These are phyloP conservation scores for Balamuthia mandrillaris DNA, from an alignment of 208 protist genomes.

Conservation along the genomic window DNA sequence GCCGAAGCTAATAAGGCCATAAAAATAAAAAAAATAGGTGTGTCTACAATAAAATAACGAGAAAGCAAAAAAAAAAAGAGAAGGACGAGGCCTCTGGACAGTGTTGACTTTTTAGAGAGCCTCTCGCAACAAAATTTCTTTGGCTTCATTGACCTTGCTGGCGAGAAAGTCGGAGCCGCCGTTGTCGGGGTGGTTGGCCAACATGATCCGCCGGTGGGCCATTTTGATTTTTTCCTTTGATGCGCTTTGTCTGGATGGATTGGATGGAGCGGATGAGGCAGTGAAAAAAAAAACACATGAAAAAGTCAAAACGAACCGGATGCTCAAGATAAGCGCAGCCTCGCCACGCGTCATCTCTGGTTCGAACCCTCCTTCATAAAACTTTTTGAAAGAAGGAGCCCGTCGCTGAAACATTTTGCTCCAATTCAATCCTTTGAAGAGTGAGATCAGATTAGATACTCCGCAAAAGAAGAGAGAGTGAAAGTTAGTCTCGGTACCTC, in stretches of 20 bases:
- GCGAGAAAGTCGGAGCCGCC: constrained; percentile 68
- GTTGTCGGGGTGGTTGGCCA: constrained; percentile 67
- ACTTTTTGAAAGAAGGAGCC: not conserved
- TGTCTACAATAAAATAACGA: no score
- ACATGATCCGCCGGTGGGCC: constrained; percentile 57
- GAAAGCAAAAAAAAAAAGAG: no score
- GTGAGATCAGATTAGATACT: not conserved
- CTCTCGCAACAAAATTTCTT: not conserved
- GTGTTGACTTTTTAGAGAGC: no score
- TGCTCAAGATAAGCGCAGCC: constrained; percentile 59
- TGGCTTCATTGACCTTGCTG: constrained; percentile 33
- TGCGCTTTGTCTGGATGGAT: not conserved
- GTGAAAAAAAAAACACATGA: not conserved
- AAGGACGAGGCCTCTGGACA: no score
- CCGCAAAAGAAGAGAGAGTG: no score
- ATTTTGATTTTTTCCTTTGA: constrained; percentile 46
- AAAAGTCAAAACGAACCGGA: constrained; percentile 36
- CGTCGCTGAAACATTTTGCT: not conserved
- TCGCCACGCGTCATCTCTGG: constrained; percentile 59
- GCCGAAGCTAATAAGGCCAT: no score
- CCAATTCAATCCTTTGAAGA: not conserved
- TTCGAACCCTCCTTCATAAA: constrained; percentile 65
- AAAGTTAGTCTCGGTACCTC: not conserved
- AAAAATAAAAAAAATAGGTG: no score
- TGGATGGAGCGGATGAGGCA: not conserved